These are phyloP conservation scores for Groenewaldozyma tartarivorans DNA, from an alignment of 805 yeast genomes.

Conservation along the genomic window DNA sequence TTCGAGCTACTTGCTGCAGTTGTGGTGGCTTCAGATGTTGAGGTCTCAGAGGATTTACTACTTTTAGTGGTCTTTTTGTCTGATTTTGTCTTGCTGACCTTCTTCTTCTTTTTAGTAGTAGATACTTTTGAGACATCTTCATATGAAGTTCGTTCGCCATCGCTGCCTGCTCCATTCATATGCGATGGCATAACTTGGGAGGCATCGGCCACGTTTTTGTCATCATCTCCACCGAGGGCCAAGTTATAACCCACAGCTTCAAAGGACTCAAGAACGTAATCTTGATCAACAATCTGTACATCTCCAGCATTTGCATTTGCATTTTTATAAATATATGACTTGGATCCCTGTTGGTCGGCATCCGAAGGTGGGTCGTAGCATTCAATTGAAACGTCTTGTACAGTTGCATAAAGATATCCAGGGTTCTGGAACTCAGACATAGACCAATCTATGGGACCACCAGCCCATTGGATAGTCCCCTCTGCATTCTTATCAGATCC, in stretches of 20 bases:
- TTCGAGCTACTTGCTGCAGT: constrained; percentile 1
- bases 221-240: constrained; percentile 17
- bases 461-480: constrained; percentile 77
- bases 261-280: constrained; percentile 48
- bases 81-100: constrained; percentile 5
- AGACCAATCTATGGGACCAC: constrained; percentile 81
- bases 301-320: constrained; percentile 35
- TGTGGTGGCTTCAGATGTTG: constrained; percentile 2
- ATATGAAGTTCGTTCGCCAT: constrained; percentile 2
- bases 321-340: constrained; percentile 46
- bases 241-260: constrained; percentile 57
- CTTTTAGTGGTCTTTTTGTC: constrained; percentile 1
- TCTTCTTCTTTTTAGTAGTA: not conserved
- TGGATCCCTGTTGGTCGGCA: constrained; percentile 36
- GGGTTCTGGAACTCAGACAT: constrained; percentile 58
- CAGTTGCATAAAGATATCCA: constrained; percentile 71
- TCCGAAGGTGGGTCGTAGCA: constrained; percentile 67
- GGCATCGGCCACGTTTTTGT: constrained; percentile 9
- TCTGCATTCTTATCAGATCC: constrained; percentile 39
- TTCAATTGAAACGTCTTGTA: constrained; percentile 50
- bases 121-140: constrained; percentile 12
- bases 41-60: constrained; percentile 8
- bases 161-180: constrained; percentile 8
- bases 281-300: constrained; percentile 53
- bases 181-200: constrained; percentile 8